Conservation (phyloP, 2,329 filamentous ascomycete species). For the Colletotrichum incanum region DNA sequence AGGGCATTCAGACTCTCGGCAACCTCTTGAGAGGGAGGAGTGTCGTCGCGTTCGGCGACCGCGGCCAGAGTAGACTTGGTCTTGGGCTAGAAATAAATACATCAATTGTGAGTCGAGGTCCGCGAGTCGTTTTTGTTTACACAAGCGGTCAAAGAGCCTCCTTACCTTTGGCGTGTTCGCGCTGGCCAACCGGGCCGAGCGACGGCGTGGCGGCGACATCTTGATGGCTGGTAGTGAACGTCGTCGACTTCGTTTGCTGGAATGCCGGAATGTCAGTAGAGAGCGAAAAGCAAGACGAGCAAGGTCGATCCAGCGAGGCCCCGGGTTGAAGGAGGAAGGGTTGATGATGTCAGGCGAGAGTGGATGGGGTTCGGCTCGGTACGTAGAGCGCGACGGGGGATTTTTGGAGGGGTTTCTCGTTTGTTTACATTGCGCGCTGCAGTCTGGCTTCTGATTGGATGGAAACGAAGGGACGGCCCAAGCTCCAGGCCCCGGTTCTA, state of each 20-base stretch:
- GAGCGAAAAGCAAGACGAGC: constrained; percentile 12
- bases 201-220: constrained; percentile 61
- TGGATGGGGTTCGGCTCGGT: constrained; percentile 27
- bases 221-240: constrained; percentile 40
- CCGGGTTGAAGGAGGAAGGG: constrained; percentile 15
- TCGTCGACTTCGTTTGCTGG: constrained; percentile 19
- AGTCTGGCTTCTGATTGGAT: constrained; percentile 26
- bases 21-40: constrained; percentile 48
- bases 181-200: constrained; percentile 61
- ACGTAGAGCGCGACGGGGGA: constrained; percentile 39
- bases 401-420: constrained; percentile 37
- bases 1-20: constrained; percentile 50
- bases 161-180: constrained; percentile 54
- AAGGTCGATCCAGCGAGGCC: constrained; percentile 25
- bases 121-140: constrained; percentile 32
- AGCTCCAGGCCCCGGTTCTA: constrained; percentile 25
- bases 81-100: constrained; percentile 48
- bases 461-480: constrained; percentile 8
- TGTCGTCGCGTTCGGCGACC: constrained; percentile 62
- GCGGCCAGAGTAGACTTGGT: constrained; percentile 54
- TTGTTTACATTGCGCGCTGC: constrained; percentile 40
- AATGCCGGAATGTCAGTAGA: neutral
- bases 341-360: constrained; percentile 42
- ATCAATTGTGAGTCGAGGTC: constrained; percentile 37
- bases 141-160: constrained; percentile 42